phyloP scores from a whole-genome alignment of 2,329 filamentous ascomycete species.

The Fusarium brachygibbosum region DNA sequence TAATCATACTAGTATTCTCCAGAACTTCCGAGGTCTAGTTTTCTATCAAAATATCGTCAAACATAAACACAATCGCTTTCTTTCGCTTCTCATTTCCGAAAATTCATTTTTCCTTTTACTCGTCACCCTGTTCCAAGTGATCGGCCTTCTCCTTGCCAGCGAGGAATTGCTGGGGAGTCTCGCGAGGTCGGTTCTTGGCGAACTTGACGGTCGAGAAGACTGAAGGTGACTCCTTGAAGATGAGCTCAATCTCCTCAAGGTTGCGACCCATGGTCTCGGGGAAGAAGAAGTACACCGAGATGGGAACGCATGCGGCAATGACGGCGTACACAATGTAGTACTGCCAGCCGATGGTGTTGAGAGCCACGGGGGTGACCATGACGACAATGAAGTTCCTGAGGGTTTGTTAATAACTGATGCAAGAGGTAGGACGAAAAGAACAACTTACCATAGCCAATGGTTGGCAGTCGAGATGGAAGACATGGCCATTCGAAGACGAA shows the following conservation, averaged over 20 bases:
- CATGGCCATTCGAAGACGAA: constrained; percentile 60
- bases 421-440: constrained; percentile 2
- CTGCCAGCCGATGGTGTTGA: constrained; percentile 69
- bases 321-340: constrained; percentile 61
- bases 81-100: background rate
- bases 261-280: constrained; percentile 55
- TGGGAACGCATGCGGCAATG: constrained; percentile 60
- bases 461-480: constrained; percentile 66
- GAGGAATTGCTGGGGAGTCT: constrained; percentile 31
- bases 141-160: constrained; percentile 28
- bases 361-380: constrained; percentile 74
- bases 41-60: constrained; percentile 10
- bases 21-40: constrained; percentile 2
- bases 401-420: constrained; percentile 25
- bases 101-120: constrained; percentile 9
- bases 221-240: constrained; percentile 44
- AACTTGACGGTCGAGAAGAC: constrained; percentile 38
- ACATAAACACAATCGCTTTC: constrained; percentile 28
- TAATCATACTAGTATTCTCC: constrained; percentile 32
- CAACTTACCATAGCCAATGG: constrained; percentile 49
- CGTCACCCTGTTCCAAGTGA: constrained; percentile 22
- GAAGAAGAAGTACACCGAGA: constrained; percentile 56
- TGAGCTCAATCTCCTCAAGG: constrained; percentile 50
- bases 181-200: constrained; percentile 29
- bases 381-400: constrained; percentile 62